Evolutionary conservation across 345 rosid genomes (phyloP).

Genomic region (Sonneratia caseolaris): DNA sequence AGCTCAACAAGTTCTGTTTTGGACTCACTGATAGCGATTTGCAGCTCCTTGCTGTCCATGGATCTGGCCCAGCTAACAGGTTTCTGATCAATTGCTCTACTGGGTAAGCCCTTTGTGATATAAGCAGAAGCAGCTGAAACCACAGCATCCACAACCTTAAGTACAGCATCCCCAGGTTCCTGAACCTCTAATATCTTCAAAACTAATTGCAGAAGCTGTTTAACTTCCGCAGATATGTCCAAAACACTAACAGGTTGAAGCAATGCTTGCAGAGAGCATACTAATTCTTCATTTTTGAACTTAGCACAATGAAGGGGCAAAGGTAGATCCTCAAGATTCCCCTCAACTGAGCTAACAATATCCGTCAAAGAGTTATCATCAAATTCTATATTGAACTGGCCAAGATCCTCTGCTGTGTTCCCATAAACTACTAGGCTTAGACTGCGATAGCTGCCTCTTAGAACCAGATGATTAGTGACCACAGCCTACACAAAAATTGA

Average conservation of each 20-base stretch:
- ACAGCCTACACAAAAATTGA: slow-evolving; percentile 51
- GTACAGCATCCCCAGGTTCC: slow-evolving; percentile 32
- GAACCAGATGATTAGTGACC: slow-evolving; percentile 92
- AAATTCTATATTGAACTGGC: slow-evolving; percentile 91
- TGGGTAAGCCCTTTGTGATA: slow-evolving; percentile 30
- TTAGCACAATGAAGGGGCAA: slow-evolving; percentile 58
- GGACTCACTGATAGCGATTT: slow-evolving; percentile 33
- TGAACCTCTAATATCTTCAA: slow-evolving; percentile 50
- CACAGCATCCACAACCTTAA: slow-evolving; percentile 40
- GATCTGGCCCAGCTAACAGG: slow-evolving; percentile 25
- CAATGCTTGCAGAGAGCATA: slow-evolving; percentile 52
- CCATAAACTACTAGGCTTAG: slow-evolving; percentile 86
- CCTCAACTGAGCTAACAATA: slow-evolving; percentile 80
- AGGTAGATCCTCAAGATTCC: slow-evolving; percentile 89
- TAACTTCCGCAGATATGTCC: slow-evolving; percentile 64
- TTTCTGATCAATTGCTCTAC: slow-evolving; percentile 31
- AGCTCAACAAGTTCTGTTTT: slow-evolving; percentile 47
- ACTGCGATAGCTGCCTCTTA: slow-evolving; percentile 94
- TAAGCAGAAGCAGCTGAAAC: slow-evolving; percentile 50
- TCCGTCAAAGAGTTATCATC: slow-evolving; percentile 81
- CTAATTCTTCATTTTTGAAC: slow-evolving; percentile 58
- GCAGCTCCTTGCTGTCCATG: slow-evolving; percentile 34
- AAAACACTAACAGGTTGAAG: slow-evolving; percentile 40
- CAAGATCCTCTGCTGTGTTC: slow-evolving; percentile 92
- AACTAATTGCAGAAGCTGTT: slow-evolving; percentile 53